Evolutionary conservation across 2,329 filamentous ascomycete genomes (phyloP).

Genomic region (Diaporthe batatas): DNA sequence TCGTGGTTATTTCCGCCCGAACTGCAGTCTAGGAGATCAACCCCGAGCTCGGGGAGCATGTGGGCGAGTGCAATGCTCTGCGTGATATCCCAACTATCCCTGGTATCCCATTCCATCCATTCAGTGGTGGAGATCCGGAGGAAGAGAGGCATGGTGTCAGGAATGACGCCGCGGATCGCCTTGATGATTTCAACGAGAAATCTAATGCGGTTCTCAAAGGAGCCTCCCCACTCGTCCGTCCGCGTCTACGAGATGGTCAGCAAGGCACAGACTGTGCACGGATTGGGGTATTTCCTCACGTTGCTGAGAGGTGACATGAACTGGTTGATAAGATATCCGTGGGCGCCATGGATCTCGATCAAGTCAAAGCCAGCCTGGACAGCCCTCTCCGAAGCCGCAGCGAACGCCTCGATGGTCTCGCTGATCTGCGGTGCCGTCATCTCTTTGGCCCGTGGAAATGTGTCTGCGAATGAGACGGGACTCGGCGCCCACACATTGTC

Average conservation of each 20-base stretch:
- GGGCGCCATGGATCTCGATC: constrained; percentile 76
- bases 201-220: constrained; percentile 75
- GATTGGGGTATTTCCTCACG: constrained; percentile 48
- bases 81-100: constrained; percentile 75
- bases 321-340: constrained; percentile 76
- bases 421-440: constrained; percentile 79
- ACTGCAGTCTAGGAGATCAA: constrained; percentile 88
- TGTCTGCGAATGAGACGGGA: constrained; percentile 70
- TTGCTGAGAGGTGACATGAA: constrained; percentile 74
- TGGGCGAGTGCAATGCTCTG: constrained; percentile 77
- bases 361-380: constrained; percentile 80
- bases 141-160: constrained; percentile 67
- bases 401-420: constrained; percentile 72
- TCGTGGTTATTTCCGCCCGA: constrained; percentile 77
- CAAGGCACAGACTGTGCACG: too few relatives aligned
- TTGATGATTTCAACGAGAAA: constrained; percentile 68
- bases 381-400: constrained; percentile 69
- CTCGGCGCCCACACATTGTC: constrained; percentile 66
- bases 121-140: constrained; percentile 73
- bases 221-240: constrained; percentile 75
- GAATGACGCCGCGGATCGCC: constrained; percentile 65
- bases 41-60: constrained; percentile 77
- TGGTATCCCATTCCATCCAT: constrained; percentile 66
- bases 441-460: constrained; percentile 73
- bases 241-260: constrained; percentile 57